Base-by-base conservation (phyloP, 257 asterid species). In the Parsonsia alboflavescens region DNA sequence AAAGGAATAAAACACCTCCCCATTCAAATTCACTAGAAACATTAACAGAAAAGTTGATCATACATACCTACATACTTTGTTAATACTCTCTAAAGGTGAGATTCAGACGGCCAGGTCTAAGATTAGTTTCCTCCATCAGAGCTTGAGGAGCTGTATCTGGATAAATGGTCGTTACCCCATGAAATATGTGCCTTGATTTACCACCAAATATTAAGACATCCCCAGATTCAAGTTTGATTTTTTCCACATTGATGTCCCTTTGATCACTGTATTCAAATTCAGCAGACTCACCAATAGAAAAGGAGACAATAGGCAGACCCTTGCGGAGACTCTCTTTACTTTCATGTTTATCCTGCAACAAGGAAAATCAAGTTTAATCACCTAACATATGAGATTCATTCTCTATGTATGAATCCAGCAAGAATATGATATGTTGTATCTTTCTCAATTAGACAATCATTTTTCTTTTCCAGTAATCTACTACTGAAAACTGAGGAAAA, bases 161-260 rank as follows among this genome's bases (percentile, higher is more conserved):
- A 48, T 33, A 5, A 76, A 92, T 84, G 33, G 83, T 46, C 50
- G 85, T 56, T 53, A 92, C 93, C n/a, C 96, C 97, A 72, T 92
- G 96, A 78, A 77, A 92, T 53, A 92, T 82, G 74, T 61, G 84
- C 81, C 96, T 86, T n/a, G 97, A 84, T 71, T 82, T 67, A 67
- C 96, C 96, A 72, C 96, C 97, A 74, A 90, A 92, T 68, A 92
- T 79, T 80, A 92, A 76, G 63, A 89, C 97, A 73, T 92, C 97
- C 65, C 97, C 97, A 17, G 97, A 92, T 77, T 86, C 89, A 68
- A 92, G 77, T 7, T 30, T 7, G 16, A 90, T 73, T 74, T 85
- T 82, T 6, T 84, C 80, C 22, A 85, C 90, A 75, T 78, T 76
- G 72, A 79, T 85, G 72, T 86, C 90, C 79, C 85, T 81, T 78